Evolutionary conservation across 352 stramenopile genomes (phyloP).

Genomic region (Phytopythium cucurbitacearum): DNA sequence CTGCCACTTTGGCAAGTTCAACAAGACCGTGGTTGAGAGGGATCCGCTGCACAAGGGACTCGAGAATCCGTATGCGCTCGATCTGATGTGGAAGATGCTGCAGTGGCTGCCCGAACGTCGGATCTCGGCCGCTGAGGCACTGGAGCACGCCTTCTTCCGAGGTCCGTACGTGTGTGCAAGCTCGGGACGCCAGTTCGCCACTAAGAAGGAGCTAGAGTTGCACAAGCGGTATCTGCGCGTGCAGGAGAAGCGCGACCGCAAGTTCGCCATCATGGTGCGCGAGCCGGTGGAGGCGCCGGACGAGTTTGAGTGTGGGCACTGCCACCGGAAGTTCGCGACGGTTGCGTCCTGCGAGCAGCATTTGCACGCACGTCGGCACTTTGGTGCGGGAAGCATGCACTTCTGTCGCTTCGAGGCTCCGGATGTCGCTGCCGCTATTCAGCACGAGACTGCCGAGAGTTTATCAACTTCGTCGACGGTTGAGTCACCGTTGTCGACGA

Average conservation of each 20-base stretch:
- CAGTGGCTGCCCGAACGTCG: conserved; percentile 90
- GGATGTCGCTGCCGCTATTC: conserved; percentile 15
- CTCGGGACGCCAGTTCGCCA: conserved; percentile 64
- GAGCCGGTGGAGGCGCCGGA: conserved; percentile 25
- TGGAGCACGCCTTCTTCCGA: conserved; percentile 86
- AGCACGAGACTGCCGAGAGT: conserved; percentile 10
- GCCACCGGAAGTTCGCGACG: conserved; percentile 56
- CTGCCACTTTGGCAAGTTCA: conserved; percentile 90
- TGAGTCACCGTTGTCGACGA: background rate
- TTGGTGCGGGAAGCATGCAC: conserved; percentile 15
- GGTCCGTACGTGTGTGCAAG: conserved; percentile 67
- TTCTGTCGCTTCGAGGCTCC: conserved; percentile 60
- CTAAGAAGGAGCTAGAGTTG: conserved; percentile 44
- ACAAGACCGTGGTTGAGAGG: conserved; percentile 84
- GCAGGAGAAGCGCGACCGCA: conserved; percentile 36
- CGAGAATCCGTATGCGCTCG: conserved; percentile 69
- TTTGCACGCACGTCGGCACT: conserved; percentile 39
- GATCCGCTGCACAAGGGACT: conserved; percentile 91
- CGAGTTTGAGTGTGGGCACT: conserved; percentile 64
- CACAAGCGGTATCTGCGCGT: conserved; percentile 63
- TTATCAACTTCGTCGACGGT: background rate
- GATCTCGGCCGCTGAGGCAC: conserved; percentile 68
- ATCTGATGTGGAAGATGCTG: conserved; percentile 93
- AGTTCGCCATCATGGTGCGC: conserved; percentile 52
- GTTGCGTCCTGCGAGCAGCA: conserved; percentile 61